Percentiles rank a stretch among this genome's conserved stretches.
These are phyloP conservation scores for Malus fusca DNA, from an alignment of 306 rosid species.

Conservation along the genomic window DNA sequence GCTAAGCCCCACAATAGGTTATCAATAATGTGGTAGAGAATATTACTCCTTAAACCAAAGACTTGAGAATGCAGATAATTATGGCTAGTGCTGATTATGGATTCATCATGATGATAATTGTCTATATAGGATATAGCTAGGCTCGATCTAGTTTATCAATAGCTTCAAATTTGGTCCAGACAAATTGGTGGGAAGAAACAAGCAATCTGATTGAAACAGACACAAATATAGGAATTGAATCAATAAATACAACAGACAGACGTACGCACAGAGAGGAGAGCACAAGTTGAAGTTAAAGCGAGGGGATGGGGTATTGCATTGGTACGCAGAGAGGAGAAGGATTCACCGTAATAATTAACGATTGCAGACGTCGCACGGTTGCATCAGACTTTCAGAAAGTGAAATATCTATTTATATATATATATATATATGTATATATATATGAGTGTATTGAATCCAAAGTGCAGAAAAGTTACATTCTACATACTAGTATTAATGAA, in stretches of 20 bases:
- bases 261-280: not conserved
- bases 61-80: too few relatives aligned
- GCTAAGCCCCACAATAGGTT: too few relatives aligned
- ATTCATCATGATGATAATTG: not conserved
- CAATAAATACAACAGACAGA: not conserved
- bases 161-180: not conserved
- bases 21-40: too few relatives aligned
- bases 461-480: not conserved
- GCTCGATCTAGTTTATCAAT: not conserved
- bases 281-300: not conserved
- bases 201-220: slow-evolving; percentile 2
- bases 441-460: not conserved
- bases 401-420: too few relatives aligned
- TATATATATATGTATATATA: too few relatives aligned
- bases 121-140: not conserved
- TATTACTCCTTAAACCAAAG: too few relatives aligned
- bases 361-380: not conserved
- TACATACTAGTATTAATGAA: not conserved
- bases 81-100: not conserved
- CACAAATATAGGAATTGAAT: not conserved
- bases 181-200: slow-evolving; percentile 5
- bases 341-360: not conserved
- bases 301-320: slow-evolving; percentile 7
- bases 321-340: not conserved
- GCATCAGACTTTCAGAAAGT: not conserved